Conservation (phyloP, 2,329 filamentous ascomycete genomes). For the Colletotrichum sp. region DNA sequence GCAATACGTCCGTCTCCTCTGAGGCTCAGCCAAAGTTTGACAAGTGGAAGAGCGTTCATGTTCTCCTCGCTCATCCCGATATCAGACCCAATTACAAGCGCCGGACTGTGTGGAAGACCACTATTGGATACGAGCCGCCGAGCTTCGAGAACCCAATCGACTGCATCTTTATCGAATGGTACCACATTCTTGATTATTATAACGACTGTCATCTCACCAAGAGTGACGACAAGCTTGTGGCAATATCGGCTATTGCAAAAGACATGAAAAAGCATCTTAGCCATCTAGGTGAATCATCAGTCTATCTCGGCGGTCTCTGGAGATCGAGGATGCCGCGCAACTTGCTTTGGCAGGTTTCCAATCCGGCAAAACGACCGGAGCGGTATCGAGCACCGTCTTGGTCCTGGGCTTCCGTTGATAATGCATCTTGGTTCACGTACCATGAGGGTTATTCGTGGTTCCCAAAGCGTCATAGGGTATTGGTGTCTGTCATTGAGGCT, state of each 20-base stretch:
- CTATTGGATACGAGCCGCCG: background rate
- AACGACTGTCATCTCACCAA: background rate
- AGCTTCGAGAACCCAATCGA: background rate
- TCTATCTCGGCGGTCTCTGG: background rate
- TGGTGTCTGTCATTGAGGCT: background rate
- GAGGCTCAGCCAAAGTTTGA: background rate
- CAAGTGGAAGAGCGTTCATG: background rate
- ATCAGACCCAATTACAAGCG: background rate
- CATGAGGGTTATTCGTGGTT: background rate
- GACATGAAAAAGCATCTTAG: background rate
- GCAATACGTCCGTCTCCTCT: background rate
- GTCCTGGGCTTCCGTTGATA: background rate
- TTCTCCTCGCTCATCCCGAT: background rate
- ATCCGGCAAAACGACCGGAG: background rate
- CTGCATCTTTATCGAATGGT: background rate
- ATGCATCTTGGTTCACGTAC: background rate
- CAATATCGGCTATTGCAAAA: background rate
- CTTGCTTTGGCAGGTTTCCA: background rate
- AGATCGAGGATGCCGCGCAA: background rate
- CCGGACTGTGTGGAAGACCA: background rate
- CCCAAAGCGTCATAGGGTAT: background rate
- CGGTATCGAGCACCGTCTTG: background rate
- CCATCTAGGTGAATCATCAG: background rate
- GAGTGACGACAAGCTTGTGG: background rate
- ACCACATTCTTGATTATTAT: background rate